Evolutionary conservation across 1,139 yeast species (phyloP), one percentile per base, ranked within the genome.

Genomic region (Candida smagusa): DNA sequence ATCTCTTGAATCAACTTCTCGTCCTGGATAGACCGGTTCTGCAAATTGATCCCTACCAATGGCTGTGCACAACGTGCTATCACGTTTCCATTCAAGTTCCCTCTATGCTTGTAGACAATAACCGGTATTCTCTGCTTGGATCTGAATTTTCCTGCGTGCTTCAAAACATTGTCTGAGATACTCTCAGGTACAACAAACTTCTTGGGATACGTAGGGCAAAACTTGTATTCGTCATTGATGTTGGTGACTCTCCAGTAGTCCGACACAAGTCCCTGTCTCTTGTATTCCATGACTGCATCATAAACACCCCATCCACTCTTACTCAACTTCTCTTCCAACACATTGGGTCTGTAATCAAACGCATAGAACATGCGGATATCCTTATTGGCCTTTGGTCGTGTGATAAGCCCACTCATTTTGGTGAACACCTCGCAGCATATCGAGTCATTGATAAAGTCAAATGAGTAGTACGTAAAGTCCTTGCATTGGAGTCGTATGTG

Each of bases 21-120:
- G 64, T 92, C 98, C 58, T 92, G 98, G 13, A 87, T 74, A 2
- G 96, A 88, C 33, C 97, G 67, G 47, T 82, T 81, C 56, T 90
- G 96, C 12, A 70, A 45, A 44, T 88, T 89, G 19, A 92, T 53
- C 0, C 98, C 98, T 2, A 90, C 94, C 52, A 92, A 65, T 0
- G 98, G 98, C 60, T 92, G 98, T 1, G 97, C 74, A 50, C 96
- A 87, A 42, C 98, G 68, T 0, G 94, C 84, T 23, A 92, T 89
- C 2, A 92, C 77, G 53, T 95, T 84, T 1, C 81, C 81, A 54
- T 86, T 87, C 35, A 72, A 64, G 13, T 61, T 59, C 4, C 52
- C 52, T 38, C 76, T 61, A 57, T 89, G 89, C 50, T 76, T 82
- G 58, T 89, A 92, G 1, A 90, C 78, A 30, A 92, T 65, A 0